These are phyloP conservation scores for Stephania japonica DNA, from an alignment of 164 flowering plant genomes.

Conservation along the genomic window DNA sequence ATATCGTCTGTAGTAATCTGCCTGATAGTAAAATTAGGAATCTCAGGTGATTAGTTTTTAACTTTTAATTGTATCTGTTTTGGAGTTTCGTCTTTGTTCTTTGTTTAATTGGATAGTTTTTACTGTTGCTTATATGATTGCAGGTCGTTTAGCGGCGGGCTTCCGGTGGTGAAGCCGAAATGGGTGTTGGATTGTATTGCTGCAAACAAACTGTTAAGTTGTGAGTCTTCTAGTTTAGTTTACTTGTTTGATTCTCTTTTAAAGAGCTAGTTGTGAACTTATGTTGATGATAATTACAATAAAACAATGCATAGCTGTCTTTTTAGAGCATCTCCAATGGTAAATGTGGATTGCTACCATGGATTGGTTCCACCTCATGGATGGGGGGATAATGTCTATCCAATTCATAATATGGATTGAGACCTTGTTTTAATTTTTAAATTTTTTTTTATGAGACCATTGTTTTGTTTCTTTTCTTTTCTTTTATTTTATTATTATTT, in stretches of 20 bases:
- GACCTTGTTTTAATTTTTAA: too few species aligned
- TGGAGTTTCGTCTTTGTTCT: neutral
- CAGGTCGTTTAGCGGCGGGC: constrained; percentile 88
- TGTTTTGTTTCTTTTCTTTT: too few species aligned
- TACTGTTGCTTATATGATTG: constrained; percentile 12
- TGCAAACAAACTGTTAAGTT: constrained; percentile 70
- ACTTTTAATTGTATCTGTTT: neutral
- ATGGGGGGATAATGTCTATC: too few species aligned
- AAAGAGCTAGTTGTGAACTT: neutral
- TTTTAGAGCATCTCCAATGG: too few species aligned
- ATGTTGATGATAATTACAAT: neutral
- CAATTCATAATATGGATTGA: too few species aligned
- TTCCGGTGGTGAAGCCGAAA: constrained; percentile 84
- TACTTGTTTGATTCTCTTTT: neutral
- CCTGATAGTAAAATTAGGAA: constrained; percentile 89
- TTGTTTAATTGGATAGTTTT: neutral
- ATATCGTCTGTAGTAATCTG: constrained; percentile 92
- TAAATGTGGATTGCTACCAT: too few species aligned
- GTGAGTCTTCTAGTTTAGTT: constrained; percentile 35
- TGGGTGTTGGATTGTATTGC: constrained; percentile 83
- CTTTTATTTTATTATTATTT: too few species aligned
- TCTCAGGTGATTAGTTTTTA: constrained; percentile 48
- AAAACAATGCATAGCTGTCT: neutral
- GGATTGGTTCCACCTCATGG: too few species aligned
- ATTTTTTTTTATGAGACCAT: too few species aligned